These are phyloP conservation scores for Capniomyces stellatus DNA, from an alignment of 371 early-diverging fungal genomes.

Conservation along the genomic window DNA sequence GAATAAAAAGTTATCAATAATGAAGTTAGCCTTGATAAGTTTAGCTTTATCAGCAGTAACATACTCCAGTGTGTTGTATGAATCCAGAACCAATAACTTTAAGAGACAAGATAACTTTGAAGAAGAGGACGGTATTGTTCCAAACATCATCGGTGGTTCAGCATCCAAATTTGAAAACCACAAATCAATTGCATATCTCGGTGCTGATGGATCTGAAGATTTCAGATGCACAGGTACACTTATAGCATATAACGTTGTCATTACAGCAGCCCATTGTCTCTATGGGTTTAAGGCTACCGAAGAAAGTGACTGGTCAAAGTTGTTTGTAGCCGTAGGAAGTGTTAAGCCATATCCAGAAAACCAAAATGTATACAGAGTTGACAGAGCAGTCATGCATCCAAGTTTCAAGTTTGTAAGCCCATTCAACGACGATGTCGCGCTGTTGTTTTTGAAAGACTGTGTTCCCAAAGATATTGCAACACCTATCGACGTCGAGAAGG, in stretches of 20 bases:
- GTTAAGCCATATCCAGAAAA: not conserved
- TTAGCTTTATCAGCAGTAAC: too few species aligned
- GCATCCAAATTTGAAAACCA: not conserved
- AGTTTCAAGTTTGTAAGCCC: not conserved
- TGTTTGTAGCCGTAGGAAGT: not conserved
- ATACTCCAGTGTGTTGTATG: too few species aligned
- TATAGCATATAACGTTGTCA: conserved; percentile 15
- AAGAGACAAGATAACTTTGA: too few species aligned
- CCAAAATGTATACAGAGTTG: not conserved
- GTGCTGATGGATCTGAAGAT: not conserved
- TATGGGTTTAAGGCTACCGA: not conserved
- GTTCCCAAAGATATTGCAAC: not conserved
- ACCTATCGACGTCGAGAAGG: not conserved
- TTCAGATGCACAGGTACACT: conserved; percentile 19
- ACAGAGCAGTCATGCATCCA: not conserved
- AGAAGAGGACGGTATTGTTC: too few species aligned
- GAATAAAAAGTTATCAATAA: too few species aligned
- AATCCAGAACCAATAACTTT: too few species aligned
- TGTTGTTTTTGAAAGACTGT: conserved; percentile 1
- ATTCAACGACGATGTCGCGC: conserved; percentile 1
- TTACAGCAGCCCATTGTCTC: conserved; percentile 20
- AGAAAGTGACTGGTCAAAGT: not conserved
- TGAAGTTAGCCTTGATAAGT: too few species aligned
- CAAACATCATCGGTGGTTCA: not conserved
- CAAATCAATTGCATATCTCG: not conserved